Base-by-base conservation (phyloP, 495 filamentous ascomycete species). In the Penicillium coffeae region DNA sequence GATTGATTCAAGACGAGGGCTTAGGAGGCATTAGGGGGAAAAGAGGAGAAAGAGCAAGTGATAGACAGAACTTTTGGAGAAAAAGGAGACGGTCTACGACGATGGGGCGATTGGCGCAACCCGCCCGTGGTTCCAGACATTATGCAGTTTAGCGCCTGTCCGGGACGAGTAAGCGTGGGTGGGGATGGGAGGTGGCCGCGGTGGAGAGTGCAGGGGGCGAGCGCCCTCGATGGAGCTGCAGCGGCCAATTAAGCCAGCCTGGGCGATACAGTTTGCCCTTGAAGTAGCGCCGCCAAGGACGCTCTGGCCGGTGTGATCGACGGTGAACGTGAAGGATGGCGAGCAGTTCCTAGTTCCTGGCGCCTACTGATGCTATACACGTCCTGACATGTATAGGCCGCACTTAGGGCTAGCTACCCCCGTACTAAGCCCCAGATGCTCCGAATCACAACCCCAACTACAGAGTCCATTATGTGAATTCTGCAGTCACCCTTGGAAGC, bases 241-340 rank as follows among this genome's bases (percentile, higher is more conserved):
- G 39, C 25, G 25, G 25, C 25, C 25, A 30, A 30, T 30, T 10
- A 30, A 4, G 4, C 25, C 25, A 5, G 5, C 10, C 4, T 30
- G 4, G 25, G 25, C 25, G 10, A 30, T 30, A 30, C 25, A 30
- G 25, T 30, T 30, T 30, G 25, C 25, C 25, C 25, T 30, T 30
- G 25, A 30, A 30, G 51, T 55, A 50, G 53, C 50, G 51, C 45
- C 30, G 49, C 49, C 49, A 52, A 52, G 49, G 25, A 16, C 44
- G 48, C 52, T 59, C 27, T 58, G 51, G 47, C 51, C 55, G 51
- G 51, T 10, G 25, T 46, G 52, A 59, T 59, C 56, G 56, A 59
- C 56, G 45, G 32, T 30, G 44, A 52, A 52, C 50, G 50, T 38
- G 20, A 32, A 32, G 25, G 41, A 43, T 41, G 38, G 25, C 25